Evolutionary conservation across 805 yeast species (phyloP).

Genomic region (Sugiyamaella smithiae): DNA sequence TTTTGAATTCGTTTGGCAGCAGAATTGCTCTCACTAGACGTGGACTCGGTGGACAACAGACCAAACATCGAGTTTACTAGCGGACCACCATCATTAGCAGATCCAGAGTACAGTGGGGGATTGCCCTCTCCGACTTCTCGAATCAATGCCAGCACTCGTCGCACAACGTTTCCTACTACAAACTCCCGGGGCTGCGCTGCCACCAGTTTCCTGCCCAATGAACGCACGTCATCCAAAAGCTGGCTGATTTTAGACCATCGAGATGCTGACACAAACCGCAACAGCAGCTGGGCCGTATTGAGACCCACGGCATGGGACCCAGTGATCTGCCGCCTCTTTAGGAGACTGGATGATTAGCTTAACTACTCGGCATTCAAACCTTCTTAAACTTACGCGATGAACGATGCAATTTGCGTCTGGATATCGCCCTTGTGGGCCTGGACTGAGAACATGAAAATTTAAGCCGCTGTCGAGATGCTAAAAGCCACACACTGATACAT

Average conservation of each 20-base stretch:
- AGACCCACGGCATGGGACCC: slow-evolving; percentile 83
- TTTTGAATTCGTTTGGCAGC: slow-evolving; percentile 25
- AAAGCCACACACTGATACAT: no score
- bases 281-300: slow-evolving; percentile 80
- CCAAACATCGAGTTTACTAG: slow-evolving; percentile 85
- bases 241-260: slow-evolving; percentile 81
- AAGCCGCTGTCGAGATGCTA: neutral
- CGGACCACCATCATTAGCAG: slow-evolving; percentile 33
- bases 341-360: slow-evolving; percentile 23
- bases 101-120: slow-evolving; percentile 25
- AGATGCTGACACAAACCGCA: slow-evolving; percentile 84
- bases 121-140: slow-evolving; percentile 76
- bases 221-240: slow-evolving; percentile 66
- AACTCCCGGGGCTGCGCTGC: slow-evolving; percentile 88
- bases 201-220: slow-evolving; percentile 61
- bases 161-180: slow-evolving; percentile 83
- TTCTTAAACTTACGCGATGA: slow-evolving; percentile 27
- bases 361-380: neutral
- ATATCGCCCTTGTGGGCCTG: slow-evolving; percentile 30
- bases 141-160: slow-evolving; percentile 81
- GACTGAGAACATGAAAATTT: slow-evolving; percentile 2
- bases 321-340: slow-evolving; percentile 78
- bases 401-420: slow-evolving; percentile 31
- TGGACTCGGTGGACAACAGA: slow-evolving; percentile 54
- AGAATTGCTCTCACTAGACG: slow-evolving; percentile 1